Evolutionary conservation across 768 basidiomycete species (phyloP), one percentile per base, ranked within the genome.

Genomic region (Xanthoconium stramineum): DNA sequence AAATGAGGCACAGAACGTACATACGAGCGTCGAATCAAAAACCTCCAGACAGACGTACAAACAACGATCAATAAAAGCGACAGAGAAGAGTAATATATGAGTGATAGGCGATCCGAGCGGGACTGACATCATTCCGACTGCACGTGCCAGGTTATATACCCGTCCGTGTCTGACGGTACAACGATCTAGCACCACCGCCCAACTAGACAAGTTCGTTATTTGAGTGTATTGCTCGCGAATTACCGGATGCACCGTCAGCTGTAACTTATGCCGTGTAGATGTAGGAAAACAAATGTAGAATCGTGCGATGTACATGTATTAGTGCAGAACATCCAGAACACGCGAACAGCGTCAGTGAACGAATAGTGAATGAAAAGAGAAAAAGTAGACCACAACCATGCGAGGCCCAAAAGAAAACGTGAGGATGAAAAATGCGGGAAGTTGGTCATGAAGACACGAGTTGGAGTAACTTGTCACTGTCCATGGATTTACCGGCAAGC

Each of bases 401-500:
- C 55, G 49, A 37, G 58, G 52, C 59, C 63, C 55, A 39, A 56
- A 4, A 53, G 30, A 38, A 58, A 51, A 50, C 15, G 51, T 52
- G 28, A 47, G 43, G n/a, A 33, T 52, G 57, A 47, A 52, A 54
- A 46, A 66, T 58, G 64, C 58, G 55, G 57, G 47, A 36, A 39
- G 55, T 56, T 44, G 52, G 33, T 63, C 59, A 69, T 19, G 60
- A 84, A 70, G 80, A 78, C 69, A 86, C 71, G 43, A 88, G 77
- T 60, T 65, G 72, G 65, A 86, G 75, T 68, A 90, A 77, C 69
- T 78, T 82, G 65, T 82, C 81, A 53, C 77, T 75, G 61, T 85
- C 83, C 74, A 71, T 66, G 32, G 83, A 84, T 75, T 87, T 89
- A 47, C 79, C 75, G 35, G 82, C 80, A 53, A 91, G 75, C 44